phyloP scores from a whole-genome alignment of 2,329 filamentous ascomycete genomes.

The Aschersonia sp. region DNA sequence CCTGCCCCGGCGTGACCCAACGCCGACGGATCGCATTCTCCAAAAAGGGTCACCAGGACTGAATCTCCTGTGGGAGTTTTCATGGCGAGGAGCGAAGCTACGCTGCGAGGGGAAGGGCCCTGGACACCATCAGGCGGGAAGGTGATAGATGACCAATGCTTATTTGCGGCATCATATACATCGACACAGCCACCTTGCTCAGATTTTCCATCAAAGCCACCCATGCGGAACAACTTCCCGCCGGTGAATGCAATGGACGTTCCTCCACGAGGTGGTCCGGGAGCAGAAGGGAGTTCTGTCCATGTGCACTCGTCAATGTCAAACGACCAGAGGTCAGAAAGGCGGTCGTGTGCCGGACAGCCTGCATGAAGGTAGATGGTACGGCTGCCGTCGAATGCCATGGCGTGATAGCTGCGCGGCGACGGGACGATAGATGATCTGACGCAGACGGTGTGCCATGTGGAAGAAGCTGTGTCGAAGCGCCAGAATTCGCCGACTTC shows the following conservation, averaged over 20 bases:
- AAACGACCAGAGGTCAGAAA: conserved; percentile 49
- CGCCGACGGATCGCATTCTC: conserved; percentile 15
- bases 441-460: conserved; percentile 29
- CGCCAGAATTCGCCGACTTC: conserved; percentile 43
- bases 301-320: conserved; percentile 28
- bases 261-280: conserved; percentile 23
- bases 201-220: conserved; percentile 46
- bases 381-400: conserved; percentile 20
- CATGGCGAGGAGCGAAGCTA: neutral
- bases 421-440: conserved; percentile 22
- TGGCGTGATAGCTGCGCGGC: conserved; percentile 42
- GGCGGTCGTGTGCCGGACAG: conserved; percentile 39
- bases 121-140: neutral
- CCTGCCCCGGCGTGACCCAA: conserved; percentile 24
- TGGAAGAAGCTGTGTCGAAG: conserved; percentile 23
- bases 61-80: conserved; percentile 4
- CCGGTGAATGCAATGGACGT: conserved; percentile 16
- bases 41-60: conserved; percentile 23
- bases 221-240: conserved; percentile 40
- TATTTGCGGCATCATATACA: conserved; percentile 15
- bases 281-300: conserved; percentile 37
- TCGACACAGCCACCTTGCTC: conserved; percentile 47
- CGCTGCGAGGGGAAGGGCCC: neutral
- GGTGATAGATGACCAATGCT: neutral
- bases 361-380: conserved; percentile 47